Evolutionary conservation across 352 stramenopile species (phyloP).

Genomic region (Pythium dissimile): DNA sequence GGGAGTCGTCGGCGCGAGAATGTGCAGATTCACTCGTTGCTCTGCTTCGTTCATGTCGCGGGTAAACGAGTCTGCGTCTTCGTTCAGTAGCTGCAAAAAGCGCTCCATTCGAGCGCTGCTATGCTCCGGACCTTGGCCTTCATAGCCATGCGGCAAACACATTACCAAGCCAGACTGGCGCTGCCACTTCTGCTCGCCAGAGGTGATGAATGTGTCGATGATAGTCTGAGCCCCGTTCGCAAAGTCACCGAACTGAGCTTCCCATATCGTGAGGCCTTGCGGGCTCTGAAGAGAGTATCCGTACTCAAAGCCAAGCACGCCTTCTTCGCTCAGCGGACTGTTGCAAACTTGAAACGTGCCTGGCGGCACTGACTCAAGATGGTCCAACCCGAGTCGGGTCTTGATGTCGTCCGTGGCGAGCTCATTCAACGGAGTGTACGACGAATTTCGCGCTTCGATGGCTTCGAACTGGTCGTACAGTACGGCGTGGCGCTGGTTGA

Average conservation of each 20-base stretch:
- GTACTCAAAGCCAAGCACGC: slow-evolving; percentile 85
- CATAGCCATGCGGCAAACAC: slow-evolving; percentile 79
- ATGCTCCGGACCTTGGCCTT: slow-evolving; percentile 85
- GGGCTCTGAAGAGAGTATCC: slow-evolving; percentile 83
- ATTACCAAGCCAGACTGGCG: slow-evolving; percentile 88
- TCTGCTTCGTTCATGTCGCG: slow-evolving; percentile 37
- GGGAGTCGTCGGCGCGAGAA: slow-evolving; percentile 81
- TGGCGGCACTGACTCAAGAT: slow-evolving; percentile 34
- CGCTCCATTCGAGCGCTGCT: slow-evolving; percentile 81
- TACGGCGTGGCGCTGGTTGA: slow-evolving; percentile 88
- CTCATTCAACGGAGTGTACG: slow-evolving; percentile 95
- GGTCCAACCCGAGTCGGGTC: slow-evolving; percentile 33
- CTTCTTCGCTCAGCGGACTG: slow-evolving; percentile 77
- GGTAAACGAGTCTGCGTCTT: slow-evolving; percentile 70
- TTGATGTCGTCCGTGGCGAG: slow-evolving; percentile 45
- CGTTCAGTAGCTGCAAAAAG: slow-evolving; percentile 79
- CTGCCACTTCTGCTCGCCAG: slow-evolving; percentile 86
- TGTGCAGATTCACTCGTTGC: slow-evolving; percentile 67
- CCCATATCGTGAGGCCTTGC: slow-evolving; percentile 88
- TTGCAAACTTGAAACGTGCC: slow-evolving; percentile 80
- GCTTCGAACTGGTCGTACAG: slow-evolving; percentile 86
- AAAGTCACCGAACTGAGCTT: slow-evolving; percentile 89
- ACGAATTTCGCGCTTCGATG: slow-evolving; percentile 71
- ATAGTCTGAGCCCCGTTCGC: slow-evolving; percentile 87
- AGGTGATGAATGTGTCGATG: slow-evolving; percentile 84